Percentiles rank a stretch among this genome's conserved stretches.
Evolutionary conservation across 2,329 filamentous ascomycete genomes (phyloP).

Genomic region (Aspergillus costaricaensis): DNA sequence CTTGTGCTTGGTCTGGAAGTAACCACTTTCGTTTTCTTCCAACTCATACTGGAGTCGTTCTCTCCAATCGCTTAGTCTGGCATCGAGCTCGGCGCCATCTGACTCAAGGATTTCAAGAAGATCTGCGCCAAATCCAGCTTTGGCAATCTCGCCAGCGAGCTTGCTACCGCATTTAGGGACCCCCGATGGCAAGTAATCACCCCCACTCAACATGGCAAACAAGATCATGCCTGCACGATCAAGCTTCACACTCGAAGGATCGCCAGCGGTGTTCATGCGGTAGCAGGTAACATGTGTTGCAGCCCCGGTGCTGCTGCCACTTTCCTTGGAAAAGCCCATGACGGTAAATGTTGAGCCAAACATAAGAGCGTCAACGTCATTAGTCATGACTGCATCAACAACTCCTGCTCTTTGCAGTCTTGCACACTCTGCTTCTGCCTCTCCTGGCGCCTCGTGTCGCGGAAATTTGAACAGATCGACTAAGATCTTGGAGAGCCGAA

Average conservation of each 20-base stretch:
- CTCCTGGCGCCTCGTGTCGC: constrained; percentile 83
- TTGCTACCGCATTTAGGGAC: constrained; percentile 86
- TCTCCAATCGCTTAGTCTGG: constrained; percentile 66
- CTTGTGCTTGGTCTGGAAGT: constrained; percentile 76
- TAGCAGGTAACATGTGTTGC: constrained; percentile 89
- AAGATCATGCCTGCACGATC: constrained; percentile 89
- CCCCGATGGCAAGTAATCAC: constrained; percentile 88
- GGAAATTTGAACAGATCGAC: constrained; percentile 83
- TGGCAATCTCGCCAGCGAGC: constrained; percentile 84
- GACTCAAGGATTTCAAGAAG: constrained; percentile 65
- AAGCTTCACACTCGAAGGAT: constrained; percentile 48
- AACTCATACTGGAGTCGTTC: constrained; percentile 73
- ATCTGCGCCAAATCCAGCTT: constrained; percentile 78
- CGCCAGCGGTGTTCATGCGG: constrained; percentile 47
- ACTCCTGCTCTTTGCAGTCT: constrained; percentile 77
- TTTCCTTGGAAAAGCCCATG: constrained; percentile 80
- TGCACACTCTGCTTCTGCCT: constrained; percentile 95
- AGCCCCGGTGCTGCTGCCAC: constrained; percentile 57
- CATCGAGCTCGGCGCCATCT: constrained; percentile 29
- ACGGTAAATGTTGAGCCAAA: constrained; percentile 82
- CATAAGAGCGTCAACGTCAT: constrained; percentile 97
- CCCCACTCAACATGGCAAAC: constrained; percentile 90
- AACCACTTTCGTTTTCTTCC: constrained; percentile 76
- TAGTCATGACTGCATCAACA: constrained; percentile 90
- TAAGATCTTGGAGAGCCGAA: constrained; percentile 75